Base-by-base conservation (phyloP, 192 early-diverging fungal genomes). In the Glomus cerebriforme region DNA sequence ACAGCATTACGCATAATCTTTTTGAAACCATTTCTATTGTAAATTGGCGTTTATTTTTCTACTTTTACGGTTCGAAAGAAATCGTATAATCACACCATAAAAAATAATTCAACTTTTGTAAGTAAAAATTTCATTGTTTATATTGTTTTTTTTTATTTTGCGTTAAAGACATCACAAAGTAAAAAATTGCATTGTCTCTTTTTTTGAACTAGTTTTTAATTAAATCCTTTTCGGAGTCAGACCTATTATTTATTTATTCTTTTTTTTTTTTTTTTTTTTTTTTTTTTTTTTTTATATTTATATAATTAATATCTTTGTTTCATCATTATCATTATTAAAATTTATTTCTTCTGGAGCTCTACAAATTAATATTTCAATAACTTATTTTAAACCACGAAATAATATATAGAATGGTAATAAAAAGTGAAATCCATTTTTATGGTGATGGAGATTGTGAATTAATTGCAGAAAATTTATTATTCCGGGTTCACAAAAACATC, bases 381-480 rank as follows among this genome's bases (percentile, higher is more conserved):
- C n/a, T n/a, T n/a, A n/a, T n/a, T n/a, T n/a, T n/a, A n/a, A n/a
- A n/a, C n/a, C n/a, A n/a, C 39, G 39, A 43, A 43, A 43, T 43
- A 43, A 43, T 43, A 43, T 12, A 8, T 54, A 22, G 22, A 54
- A 54, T 54, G 49, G 5, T n/a, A 35, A 68, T 31, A 22, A 68
- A 24, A 35, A 77, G 63, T 66, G 35, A 64, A 9, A 29, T 66
- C 2, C 75, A 77, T 29, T 77, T 66, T 77, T 77, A 77, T 66
- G 19, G 37, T 17, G 75, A 77, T 66, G 75, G 75, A 27, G 75
- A 77, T 66, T 45, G 29, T 77, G 75, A 77, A 77, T 66, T 77
- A 26, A 22, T 47, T 9, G 63, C 26, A 17, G 75, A 66, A 66
- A 77, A 64, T 22, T 49, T 66, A 31, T 7, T 66, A 45, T 77